A percentile compares a stretch with the other conserved stretches of the same genome.
Evolutionary conservation across 164 flowering plant species (phyloP).

Genomic region (Brasenia schreberi): DNA sequence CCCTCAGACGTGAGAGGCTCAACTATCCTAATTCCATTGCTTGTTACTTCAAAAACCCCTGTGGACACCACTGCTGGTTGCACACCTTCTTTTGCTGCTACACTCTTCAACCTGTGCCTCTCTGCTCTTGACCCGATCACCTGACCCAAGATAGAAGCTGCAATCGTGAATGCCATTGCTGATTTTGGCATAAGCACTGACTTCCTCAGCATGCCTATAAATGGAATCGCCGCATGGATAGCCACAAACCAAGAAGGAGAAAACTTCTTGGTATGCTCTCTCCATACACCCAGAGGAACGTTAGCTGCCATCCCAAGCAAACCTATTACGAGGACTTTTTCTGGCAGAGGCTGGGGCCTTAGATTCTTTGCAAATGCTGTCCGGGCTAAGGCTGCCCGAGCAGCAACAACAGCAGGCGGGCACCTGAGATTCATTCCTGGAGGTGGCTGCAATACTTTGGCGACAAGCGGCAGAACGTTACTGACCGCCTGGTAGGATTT

Average conservation of each 20-base stretch:
- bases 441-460: constrained; percentile 69
- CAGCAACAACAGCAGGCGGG: constrained; percentile 87
- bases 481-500: constrained; percentile 92
- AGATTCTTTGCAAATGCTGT: constrained; percentile 80
- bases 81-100: neutral
- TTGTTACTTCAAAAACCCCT: neutral
- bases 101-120: constrained; percentile 49
- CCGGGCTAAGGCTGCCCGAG: constrained; percentile 75
- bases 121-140: constrained; percentile 94
- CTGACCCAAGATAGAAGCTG: constrained; percentile 87
- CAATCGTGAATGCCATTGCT: constrained; percentile 96
- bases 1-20: neutral
- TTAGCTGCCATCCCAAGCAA: constrained; percentile 91
- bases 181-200: constrained; percentile 89
- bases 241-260: constrained; percentile 86
- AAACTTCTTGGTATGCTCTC: constrained; percentile 85
- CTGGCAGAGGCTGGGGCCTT: constrained; percentile 83
- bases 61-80: neutral
- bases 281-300: constrained; percentile 81
- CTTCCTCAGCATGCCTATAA: constrained; percentile 84
- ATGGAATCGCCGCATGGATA: constrained; percentile 90
- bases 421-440: constrained; percentile 66
- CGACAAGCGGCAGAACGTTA: constrained; percentile 69
- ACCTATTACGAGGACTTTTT: constrained; percentile 78
- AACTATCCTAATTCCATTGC: neutral